These are phyloP conservation scores for Fusarium sp. DNA, from an alignment of 2,329 filamentous ascomycete species.

Conservation along the genomic window DNA sequence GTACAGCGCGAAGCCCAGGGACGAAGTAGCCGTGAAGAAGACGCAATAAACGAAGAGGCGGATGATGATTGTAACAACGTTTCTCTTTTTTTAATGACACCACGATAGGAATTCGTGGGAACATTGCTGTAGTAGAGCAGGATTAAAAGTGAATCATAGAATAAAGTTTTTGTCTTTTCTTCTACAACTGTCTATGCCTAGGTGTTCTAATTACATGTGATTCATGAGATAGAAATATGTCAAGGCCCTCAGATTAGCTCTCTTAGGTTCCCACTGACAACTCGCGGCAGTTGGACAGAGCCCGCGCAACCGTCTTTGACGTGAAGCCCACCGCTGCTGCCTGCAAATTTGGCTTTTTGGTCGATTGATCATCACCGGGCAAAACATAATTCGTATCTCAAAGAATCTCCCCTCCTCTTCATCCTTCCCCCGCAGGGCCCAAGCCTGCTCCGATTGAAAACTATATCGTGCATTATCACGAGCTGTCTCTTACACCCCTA, in stretches of 20 bases:
- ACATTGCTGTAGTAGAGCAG: conserved; percentile 34
- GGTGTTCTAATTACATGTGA: neutral
- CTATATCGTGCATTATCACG: conserved; percentile 55
- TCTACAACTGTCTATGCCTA: neutral
- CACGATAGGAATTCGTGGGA: conserved; percentile 19
- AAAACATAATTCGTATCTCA: conserved; percentile 27
- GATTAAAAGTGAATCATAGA: conserved; percentile 42
- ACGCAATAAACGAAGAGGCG: conserved; percentile 53
- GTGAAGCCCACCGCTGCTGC: conserved; percentile 52
- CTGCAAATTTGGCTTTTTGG: conserved; percentile 71
- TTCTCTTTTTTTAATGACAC: conserved; percentile 24
- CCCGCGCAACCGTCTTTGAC: conserved; percentile 17
- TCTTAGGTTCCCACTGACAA: conserved; percentile 66
- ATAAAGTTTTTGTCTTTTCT: conserved; percentile 33
- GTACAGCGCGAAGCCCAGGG: conserved; percentile 66
- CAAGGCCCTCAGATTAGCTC: conserved; percentile 66
- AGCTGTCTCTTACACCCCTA: conserved; percentile 28
- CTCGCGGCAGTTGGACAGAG: conserved; percentile 46
- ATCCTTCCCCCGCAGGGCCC: conserved; percentile 7
- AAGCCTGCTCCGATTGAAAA: conserved; percentile 66
- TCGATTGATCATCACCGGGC: conserved; percentile 64
- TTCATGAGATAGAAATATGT: conserved; percentile 27
- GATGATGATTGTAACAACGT: conserved; percentile 28
- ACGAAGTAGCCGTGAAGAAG: conserved; percentile 56
- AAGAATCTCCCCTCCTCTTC: neutral